phyloP scores from a whole-genome alignment of 2,329 filamentous ascomycete genomes.

The Coleophoma crateriformis region DNA sequence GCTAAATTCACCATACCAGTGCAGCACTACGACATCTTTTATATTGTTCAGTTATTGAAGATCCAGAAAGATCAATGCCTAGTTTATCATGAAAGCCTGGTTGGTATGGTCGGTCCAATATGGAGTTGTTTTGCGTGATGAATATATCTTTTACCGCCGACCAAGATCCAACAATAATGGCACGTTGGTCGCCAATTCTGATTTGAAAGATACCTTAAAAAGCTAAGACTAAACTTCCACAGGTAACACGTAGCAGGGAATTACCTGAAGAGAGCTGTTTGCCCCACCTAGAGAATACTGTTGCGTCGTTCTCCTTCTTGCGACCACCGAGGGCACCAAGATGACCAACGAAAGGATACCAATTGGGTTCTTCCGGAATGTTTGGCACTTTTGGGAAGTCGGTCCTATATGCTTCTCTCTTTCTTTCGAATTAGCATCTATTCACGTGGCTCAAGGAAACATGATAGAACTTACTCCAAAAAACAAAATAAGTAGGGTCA shows the following conservation, averaged over 20 bases:
- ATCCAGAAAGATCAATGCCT: constrained; percentile 15
- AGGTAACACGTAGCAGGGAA: no score
- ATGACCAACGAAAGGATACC: constrained; percentile 15
- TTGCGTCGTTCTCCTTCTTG: constrained; percentile 13
- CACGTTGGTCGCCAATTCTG: constrained; percentile 13
- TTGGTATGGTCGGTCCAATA: constrained; percentile 17
- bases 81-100: constrained; percentile 18
- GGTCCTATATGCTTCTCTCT: no score
- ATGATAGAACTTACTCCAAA: no score
- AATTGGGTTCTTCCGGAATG: constrained; percentile 10
- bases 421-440: no score
- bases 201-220: constrained; percentile 11
- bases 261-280: constrained; percentile 2
- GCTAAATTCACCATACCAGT: no score
- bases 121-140: constrained; percentile 10
- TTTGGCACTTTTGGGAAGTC: constrained; percentile 21
- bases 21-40: constrained; percentile 10
- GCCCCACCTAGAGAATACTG: constrained; percentile 14
- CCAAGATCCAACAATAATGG: constrained; percentile 14
- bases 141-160: constrained; percentile 15
- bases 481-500: no score
- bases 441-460: no score
- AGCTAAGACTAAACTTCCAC: no score
- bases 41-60: constrained; percentile 14
- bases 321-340: constrained; percentile 14